Percentiles rank a stretch among this genome's conserved stretches.
phyloP scores from a whole-genome alignment of 164 flowering plant genomes.

The Vitis cinerea region DNA sequence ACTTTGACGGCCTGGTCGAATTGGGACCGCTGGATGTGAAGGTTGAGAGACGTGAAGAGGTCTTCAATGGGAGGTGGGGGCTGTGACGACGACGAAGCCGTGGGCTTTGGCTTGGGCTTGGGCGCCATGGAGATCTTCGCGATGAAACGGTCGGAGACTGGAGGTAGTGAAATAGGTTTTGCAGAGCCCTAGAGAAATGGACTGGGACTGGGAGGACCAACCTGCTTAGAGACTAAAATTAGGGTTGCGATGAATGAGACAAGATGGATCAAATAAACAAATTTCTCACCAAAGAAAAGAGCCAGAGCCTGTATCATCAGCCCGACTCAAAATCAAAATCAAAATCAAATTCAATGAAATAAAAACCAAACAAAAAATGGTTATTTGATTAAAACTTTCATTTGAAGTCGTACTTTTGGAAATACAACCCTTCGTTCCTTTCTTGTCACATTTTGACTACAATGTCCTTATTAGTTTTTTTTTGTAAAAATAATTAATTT shows the following conservation, averaged over 20 bases:
- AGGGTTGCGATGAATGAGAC: constrained; percentile 18
- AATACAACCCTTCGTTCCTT: too few relatives aligned
- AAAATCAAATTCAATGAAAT: neutral
- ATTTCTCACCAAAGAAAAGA: neutral
- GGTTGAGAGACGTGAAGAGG: constrained; percentile 74
- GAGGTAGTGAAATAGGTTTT: too few relatives aligned
- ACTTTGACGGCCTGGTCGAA: constrained; percentile 69
- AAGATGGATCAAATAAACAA: neutral
- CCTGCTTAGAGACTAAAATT: neutral
- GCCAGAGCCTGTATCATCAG: neutral
- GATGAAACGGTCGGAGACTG: too few relatives aligned
- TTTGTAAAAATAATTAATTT: too few relatives aligned
- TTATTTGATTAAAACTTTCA: too few relatives aligned
- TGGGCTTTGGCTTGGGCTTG: constrained; percentile 57
- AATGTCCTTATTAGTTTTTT: too few relatives aligned
- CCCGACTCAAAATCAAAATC: neutral
- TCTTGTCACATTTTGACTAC: too few relatives aligned
- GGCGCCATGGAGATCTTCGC: constrained; percentile 59
- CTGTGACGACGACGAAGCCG: constrained; percentile 32
- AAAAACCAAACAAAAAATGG: neutral
- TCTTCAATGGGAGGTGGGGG: constrained; percentile 68
- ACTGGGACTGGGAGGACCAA: too few relatives aligned
- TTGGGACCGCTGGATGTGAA: constrained; percentile 64
- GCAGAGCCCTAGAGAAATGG: too few relatives aligned
- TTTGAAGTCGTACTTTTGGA: too few relatives aligned